phyloP scores from a whole-genome alignment of 148 eudicot genomes.

The Amaranthus hypochondriacus region DNA sequence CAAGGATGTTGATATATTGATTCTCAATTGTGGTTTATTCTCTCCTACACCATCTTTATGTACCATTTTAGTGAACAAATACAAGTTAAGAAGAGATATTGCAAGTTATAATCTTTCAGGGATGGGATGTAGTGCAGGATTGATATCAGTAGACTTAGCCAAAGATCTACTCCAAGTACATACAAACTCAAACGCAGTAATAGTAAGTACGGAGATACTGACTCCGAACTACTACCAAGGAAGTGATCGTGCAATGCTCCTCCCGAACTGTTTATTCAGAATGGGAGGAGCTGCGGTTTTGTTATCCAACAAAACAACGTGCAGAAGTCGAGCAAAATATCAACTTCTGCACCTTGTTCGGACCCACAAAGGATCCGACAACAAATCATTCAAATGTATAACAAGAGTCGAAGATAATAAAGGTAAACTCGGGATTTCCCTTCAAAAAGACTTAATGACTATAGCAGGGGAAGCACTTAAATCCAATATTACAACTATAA shows the following conservation, averaged over 20 bases:
- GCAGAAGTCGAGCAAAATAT: constrained; percentile 37
- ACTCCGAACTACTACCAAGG: constrained; percentile 40
- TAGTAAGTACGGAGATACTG: constrained; percentile 48
- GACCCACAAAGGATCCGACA: constrained; percentile 47
- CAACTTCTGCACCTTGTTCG: constrained; percentile 41
- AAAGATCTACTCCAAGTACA: constrained; percentile 29
- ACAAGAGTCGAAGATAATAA: constrained; percentile 34
- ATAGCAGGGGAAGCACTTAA: constrained; percentile 44
- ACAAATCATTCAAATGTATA: constrained; percentile 37
- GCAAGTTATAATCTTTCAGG: constrained; percentile 45
- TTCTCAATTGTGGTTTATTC: constrained; percentile 44
- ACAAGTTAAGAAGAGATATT: constrained; percentile 40
- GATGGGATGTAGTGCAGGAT: constrained; percentile 51
- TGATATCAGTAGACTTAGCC: constrained; percentile 35
- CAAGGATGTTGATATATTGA: constrained; percentile 34
- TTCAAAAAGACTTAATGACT: constrained; percentile 37
- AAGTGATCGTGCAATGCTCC: constrained; percentile 46
- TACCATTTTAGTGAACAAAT: constrained; percentile 40
- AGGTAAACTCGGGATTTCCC: constrained; percentile 32
- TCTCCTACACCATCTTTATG: constrained; percentile 44
- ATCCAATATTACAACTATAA: constrained; percentile 40
- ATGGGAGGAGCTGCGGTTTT: constrained; percentile 53
- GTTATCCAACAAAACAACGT: constrained; percentile 32
- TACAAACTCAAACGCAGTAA: constrained; percentile 34
- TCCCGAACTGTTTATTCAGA: constrained; percentile 49